Base-by-base conservation (phyloP, 106 monocot genomes). In the Allium sativum region DNA sequence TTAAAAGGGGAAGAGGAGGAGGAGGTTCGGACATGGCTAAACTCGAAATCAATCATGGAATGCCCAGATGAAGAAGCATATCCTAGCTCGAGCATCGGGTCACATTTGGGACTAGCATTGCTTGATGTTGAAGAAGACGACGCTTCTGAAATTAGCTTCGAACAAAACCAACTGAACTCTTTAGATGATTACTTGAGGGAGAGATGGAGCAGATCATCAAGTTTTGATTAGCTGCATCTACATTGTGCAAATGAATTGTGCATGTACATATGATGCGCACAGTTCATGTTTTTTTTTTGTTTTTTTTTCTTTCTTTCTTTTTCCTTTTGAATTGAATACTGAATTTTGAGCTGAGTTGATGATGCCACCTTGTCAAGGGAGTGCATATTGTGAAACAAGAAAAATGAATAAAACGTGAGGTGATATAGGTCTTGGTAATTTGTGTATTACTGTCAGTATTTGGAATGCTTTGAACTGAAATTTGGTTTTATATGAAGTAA, bases 111-210 rank as follows among this genome's bases (percentile, higher is more conserved):
- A 16, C 76, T 95, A 21, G 90, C 95, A 11, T 68, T 91, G 64
- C 87, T 80, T 14, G 96, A 91, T 67, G 73, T 88, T 15, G 96
- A 91, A n/a, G 96, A 91, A 19, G 87, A 87, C 21, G 71, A 72
- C 42, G 72, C 74, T 18, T 91, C 96, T 3, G n/a, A 76, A 14
- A 53, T 69, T 13, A 96, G 96, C 82, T 74, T 69, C 15, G 87
- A 86, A 19, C 79, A 77, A 12, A 66, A 46, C 65, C 66, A 87
- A 45, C 74, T 73, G 4, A 73, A 60, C 43, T 76, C 80, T 18
- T 55, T 82, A 44, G 87, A 91, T 69, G 90, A 87, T 13, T 88
- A 91, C 58, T 61, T 91, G 55, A 65, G 64, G 65, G 91, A 77
- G 10, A 62, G 84, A 19, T 87, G 84, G 70, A 96, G 87, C 65